Percentiles rank a stretch among this genome's conserved stretches.
phyloP scores from a whole-genome alignment of 1,139 yeast genomes.

The Sugiyamaella sp. region DNA sequence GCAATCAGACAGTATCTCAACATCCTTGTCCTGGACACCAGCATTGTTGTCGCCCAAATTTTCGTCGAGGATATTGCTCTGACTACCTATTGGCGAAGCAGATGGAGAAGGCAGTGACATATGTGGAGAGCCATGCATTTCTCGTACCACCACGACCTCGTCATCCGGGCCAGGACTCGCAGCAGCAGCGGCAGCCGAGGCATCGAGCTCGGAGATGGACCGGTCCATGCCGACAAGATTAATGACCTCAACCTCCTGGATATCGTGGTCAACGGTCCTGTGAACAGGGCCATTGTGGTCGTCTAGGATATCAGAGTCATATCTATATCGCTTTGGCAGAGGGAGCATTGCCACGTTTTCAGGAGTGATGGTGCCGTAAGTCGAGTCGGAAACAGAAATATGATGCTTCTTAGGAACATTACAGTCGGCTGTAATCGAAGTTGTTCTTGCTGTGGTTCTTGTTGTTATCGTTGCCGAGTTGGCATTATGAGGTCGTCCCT shows the following conservation, averaged over 20 bases:
- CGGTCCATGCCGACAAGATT: constrained; percentile 7
- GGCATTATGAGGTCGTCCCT: background rate
- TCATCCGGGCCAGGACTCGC: background rate
- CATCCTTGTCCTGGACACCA: constrained; percentile 15
- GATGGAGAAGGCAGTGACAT: constrained; percentile 39
- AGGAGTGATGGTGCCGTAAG: background rate
- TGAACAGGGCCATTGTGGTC: background rate
- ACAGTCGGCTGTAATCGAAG: background rate
- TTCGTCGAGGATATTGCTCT: background rate
- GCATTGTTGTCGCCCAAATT: background rate
- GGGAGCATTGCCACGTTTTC: constrained; percentile 7
- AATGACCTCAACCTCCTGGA: constrained; percentile 17
- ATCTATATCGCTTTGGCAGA: constrained; percentile 11
- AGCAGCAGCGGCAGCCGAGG: constrained; percentile 7
- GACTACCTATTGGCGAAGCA: constrained; percentile 32
- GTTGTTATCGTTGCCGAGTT: background rate
- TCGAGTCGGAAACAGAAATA: constrained; percentile 5
- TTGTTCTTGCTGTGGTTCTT: background rate
- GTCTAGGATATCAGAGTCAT: background rate
- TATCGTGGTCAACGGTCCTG: constrained; percentile 16
- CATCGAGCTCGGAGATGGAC: constrained; percentile 4
- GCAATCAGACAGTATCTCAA: background rate
- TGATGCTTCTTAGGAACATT: constrained; percentile 16
- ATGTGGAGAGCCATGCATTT: constrained; percentile 21
- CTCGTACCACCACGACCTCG: constrained; percentile 10